Evolutionary conservation across 2,329 filamentous ascomycete genomes (phyloP).

Genomic region (Fusarium austroafricanum): DNA sequence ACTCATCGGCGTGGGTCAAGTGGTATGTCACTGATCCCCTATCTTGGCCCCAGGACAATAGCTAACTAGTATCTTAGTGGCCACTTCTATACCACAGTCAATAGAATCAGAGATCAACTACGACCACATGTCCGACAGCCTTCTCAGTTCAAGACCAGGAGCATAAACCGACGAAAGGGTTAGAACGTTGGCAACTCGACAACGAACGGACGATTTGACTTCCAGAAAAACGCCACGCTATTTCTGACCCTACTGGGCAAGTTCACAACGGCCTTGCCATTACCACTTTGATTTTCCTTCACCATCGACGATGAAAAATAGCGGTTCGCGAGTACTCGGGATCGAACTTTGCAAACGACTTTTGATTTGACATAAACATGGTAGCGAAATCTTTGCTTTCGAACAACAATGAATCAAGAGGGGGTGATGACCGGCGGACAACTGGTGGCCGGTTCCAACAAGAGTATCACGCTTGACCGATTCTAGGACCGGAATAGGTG

Average conservation of each 20-base stretch:
- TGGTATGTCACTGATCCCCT: neutral
- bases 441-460: neutral
- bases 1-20: conserved; percentile 19
- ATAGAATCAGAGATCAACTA: conserved; percentile 46
- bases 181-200: too few species aligned
- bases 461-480: neutral
- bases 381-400: neutral
- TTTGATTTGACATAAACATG: neutral
- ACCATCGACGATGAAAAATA: neutral
- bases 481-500: neutral
- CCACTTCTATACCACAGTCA: conserved; percentile 14
- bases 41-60: neutral
- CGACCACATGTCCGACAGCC: conserved; percentile 54
- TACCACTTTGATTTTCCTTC: conserved; percentile 29
- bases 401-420: neutral
- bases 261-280: neutral
- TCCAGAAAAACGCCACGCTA: neutral
- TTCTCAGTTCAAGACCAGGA: conserved; percentile 38
- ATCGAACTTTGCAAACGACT: neutral
- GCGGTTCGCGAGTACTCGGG: too few species aligned
- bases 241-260: neutral
- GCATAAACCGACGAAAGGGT: neutral
- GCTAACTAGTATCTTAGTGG: neutral
- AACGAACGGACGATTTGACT: too few species aligned
- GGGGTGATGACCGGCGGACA: neutral